Evolutionary conservation across 164 flowering plant genomes (phyloP), one percentile per base, ranked within the genome.

Genomic region (Tinospora cordifolia): DNA sequence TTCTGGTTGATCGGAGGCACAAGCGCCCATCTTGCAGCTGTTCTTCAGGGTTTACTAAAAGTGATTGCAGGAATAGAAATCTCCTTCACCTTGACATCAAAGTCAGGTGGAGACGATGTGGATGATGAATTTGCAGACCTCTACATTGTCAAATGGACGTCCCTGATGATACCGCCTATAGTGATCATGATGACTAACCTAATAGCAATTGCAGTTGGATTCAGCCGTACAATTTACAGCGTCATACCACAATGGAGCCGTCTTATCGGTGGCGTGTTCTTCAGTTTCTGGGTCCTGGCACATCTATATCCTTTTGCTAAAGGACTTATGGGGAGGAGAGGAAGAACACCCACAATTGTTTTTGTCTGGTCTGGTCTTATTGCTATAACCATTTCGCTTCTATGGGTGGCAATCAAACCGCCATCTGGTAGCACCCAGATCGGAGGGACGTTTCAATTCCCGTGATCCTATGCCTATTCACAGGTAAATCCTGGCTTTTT

Each of bases 1-100:
- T 91, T 91, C 70, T 91, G 97, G 97, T 69, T 92, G 13, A 92
- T 92, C 27, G 93, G 92, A 49, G 98, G 98, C 58, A 90, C 96
- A 13, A 90, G 96, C 72, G 92, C 98, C 8, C 98, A 92, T 70
- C 80, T 90, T 25, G 94, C 89, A 19, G 98, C 98, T 6, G 98
- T 92, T 24, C 77, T 92, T 22, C 98, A 92, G 63, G 98, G 96
- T 0, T 82, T 92, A 13, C 83, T 92, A 13, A 92, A 92, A 64
- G 93, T 91, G 44, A 41, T 91, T 59, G 97, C 91, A 1, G 95
- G 97, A 34, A 87, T 91, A 68, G 93, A 91, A 64, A 90, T 91
- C 58, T 91, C 97, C 0, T 91, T 91, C 80, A 89, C 92, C 0
- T 47, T 91, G 69, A 91, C 97, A 24, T 85, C 97, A 8, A 91